phyloP scores from a whole-genome alignment of 2,329 filamentous ascomycete species.

The Penicillium griseofulvum region DNA sequence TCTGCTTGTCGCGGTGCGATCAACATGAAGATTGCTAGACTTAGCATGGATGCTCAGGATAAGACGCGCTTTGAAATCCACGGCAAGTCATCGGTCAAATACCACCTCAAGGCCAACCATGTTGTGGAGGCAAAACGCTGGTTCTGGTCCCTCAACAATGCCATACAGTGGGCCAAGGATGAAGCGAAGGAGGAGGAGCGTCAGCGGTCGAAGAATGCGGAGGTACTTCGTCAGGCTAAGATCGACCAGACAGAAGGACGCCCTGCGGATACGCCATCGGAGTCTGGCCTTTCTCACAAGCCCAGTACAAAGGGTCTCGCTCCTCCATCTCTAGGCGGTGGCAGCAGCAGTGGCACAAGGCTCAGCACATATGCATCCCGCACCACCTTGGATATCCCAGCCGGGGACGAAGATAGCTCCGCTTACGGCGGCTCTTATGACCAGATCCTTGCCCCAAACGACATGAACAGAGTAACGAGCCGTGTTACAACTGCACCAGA shows the following conservation, averaged over 20 bases:
- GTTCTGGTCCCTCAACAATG: constrained; percentile 99
- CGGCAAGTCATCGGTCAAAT: constrained; percentile 97
- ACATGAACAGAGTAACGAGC: constrained; percentile 50
- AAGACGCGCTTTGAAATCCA: constrained; percentile 98
- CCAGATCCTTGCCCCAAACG: constrained; percentile 51
- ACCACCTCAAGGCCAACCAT: constrained; percentile 95
- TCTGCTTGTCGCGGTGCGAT: constrained; percentile 96
- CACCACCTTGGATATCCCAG: constrained; percentile 47
- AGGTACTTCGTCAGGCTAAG: constrained; percentile 74
- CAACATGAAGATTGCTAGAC: constrained; percentile 93
- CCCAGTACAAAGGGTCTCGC: constrained; percentile 39
- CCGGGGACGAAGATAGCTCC: constrained; percentile 55
- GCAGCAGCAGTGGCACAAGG: constrained; percentile 43
- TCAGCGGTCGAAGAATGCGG: constrained; percentile 70
- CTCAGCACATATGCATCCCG: constrained; percentile 51
- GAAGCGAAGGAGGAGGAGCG: constrained; percentile 88
- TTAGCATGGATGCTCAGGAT: constrained; percentile 95
- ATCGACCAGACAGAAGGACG: constrained; percentile 64
- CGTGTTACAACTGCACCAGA: constrained; percentile 54
- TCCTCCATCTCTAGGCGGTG: constrained; percentile 36
- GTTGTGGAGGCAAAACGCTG: constrained; percentile 97
- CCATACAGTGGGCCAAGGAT: constrained; percentile 97
- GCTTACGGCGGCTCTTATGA: constrained; percentile 54
- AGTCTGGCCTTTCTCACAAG: constrained; percentile 33
- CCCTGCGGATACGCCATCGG: constrained; percentile 46